Conservation (phyloP, 2,329 filamentous ascomycete species). For the Fusarium cicatricum region DNA sequence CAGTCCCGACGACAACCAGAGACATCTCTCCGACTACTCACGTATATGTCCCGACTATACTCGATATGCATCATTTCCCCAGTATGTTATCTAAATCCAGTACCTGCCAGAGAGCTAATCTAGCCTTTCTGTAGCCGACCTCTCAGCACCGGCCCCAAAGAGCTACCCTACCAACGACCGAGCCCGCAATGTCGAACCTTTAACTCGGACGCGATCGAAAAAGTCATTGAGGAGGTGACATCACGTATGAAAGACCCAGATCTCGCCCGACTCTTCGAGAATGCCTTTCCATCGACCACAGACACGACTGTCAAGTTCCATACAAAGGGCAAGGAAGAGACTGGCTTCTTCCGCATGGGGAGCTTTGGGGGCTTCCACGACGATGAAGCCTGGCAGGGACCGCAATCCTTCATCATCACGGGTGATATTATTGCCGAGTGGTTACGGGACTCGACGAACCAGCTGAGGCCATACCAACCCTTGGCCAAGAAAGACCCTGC, state of each 20-base stretch:
- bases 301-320: slow-evolving; percentile 93
- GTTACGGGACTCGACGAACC: slow-evolving; percentile 92
- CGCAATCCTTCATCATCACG: slow-evolving; percentile 92
- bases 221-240: slow-evolving; percentile 85
- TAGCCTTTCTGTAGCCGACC: slow-evolving; percentile 66
- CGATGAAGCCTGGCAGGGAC: slow-evolving; percentile 77
- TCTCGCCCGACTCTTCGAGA: slow-evolving; percentile 91
- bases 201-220: slow-evolving; percentile 83
- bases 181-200: slow-evolving; percentile 86
- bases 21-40: slow-evolving; percentile 37
- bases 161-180: slow-evolving; percentile 87
- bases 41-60: slow-evolving; percentile 53
- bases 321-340: slow-evolving; percentile 64
- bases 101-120: slow-evolving; percentile 6
- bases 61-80: slow-evolving; percentile 49
- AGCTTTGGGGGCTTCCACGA: slow-evolving; percentile 48
- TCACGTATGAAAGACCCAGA: slow-evolving; percentile 83
- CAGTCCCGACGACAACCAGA: slow-evolving; percentile 33
- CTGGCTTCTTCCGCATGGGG: slow-evolving; percentile 48
- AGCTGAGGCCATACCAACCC: slow-evolving; percentile 87
- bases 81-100: slow-evolving; percentile 45
- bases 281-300: slow-evolving; percentile 85
- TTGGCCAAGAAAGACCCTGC: slow-evolving; percentile 82
- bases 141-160: slow-evolving; percentile 79
- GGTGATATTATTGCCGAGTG: slow-evolving; percentile 94